phyloP scores from a whole-genome alignment of 2,329 filamentous ascomycete species.

The Bisporella sp. region DNA sequence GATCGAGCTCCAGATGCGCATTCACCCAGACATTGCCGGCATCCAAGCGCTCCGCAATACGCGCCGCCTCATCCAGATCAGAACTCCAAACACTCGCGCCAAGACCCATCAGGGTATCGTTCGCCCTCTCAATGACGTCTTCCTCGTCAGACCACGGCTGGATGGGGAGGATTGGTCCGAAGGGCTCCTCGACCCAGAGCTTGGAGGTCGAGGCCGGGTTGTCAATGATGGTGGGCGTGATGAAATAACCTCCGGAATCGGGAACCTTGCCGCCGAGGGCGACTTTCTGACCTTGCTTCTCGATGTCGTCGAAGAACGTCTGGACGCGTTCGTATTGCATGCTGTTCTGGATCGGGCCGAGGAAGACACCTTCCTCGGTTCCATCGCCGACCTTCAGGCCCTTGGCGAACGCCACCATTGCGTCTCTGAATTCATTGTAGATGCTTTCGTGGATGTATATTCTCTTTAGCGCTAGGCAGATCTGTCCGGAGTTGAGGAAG shows the following conservation, averaged over 20 bases:
- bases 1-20: conserved; percentile 38
- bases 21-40: conserved; percentile 56
- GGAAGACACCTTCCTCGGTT: conserved; percentile 30
- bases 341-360: conserved; percentile 54
- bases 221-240: conserved; percentile 50
- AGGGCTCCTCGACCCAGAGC: conserved; percentile 52
- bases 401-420: conserved; percentile 36
- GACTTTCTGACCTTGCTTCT: conserved; percentile 43
- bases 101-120: conserved; percentile 43
- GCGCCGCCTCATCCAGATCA: conserved; percentile 41
- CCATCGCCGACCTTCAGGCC: conserved; percentile 30
- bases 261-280: conserved; percentile 39
- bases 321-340: conserved; percentile 57
- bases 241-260: conserved; percentile 42
- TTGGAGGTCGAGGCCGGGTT: conserved; percentile 47
- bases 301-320: conserved; percentile 46
- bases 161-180: conserved; percentile 57
- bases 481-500: conserved; percentile 44
- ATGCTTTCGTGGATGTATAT: conserved; percentile 53
- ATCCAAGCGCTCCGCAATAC: conserved; percentile 46
- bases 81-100: conserved; percentile 51
- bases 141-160: conserved; percentile 57
- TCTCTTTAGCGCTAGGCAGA: conserved; percentile 49
- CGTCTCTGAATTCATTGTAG: conserved; percentile 46
- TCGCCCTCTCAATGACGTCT: conserved; percentile 50